Evolutionary conservation across 768 basidiomycete species (phyloP).

Genomic region (Asterophora lycoperdoides): DNA sequence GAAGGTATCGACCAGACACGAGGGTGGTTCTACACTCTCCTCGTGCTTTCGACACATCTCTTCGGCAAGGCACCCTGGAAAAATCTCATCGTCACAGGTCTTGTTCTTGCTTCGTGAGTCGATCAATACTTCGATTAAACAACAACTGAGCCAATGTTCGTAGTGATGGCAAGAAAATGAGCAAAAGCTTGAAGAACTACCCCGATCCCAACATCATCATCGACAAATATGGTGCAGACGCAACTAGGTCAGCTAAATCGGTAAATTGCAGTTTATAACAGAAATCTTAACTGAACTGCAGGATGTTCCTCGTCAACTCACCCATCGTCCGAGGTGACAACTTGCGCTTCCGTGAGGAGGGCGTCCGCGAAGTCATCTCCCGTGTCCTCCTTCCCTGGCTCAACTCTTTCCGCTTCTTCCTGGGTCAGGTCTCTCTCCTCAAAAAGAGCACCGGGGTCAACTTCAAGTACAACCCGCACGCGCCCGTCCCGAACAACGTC

Average conservation of each 20-base stretch:
- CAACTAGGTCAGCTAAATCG: slow-evolving; percentile 58
- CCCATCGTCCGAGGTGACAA: slow-evolving; percentile 98
- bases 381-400: slow-evolving; percentile 98
- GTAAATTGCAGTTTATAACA: background rate
- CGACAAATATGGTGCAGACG: slow-evolving; percentile 91
- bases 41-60: slow-evolving; percentile 93
- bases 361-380: slow-evolving; percentile 93
- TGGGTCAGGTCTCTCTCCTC: slow-evolving; percentile 86
- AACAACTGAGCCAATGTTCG: slow-evolving; percentile 1
- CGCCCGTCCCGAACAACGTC: slow-evolving; percentile 80
- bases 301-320: slow-evolving; percentile 98
- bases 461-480: slow-evolving; percentile 87
- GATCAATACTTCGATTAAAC: background rate
- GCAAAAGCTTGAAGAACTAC: slow-evolving; percentile 94
- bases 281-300: slow-evolving; percentile 24
- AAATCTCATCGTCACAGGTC: slow-evolving; percentile 93
- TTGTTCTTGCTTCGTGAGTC: slow-evolving; percentile 88
- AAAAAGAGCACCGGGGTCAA: slow-evolving; percentile 74
- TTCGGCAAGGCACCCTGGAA: slow-evolving; percentile 96
- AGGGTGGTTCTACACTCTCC: slow-evolving; percentile 99
- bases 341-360: slow-evolving; percentile 95
- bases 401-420: slow-evolving; percentile 98
- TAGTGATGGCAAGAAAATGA: slow-evolving; percentile 99
- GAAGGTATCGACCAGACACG: slow-evolving; percentile 99
- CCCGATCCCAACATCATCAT: slow-evolving; percentile 93